These are phyloP conservation scores for Tetraselmis striata DNA, from an alignment of 139 green algal genomes.

Conservation along the genomic window DNA sequence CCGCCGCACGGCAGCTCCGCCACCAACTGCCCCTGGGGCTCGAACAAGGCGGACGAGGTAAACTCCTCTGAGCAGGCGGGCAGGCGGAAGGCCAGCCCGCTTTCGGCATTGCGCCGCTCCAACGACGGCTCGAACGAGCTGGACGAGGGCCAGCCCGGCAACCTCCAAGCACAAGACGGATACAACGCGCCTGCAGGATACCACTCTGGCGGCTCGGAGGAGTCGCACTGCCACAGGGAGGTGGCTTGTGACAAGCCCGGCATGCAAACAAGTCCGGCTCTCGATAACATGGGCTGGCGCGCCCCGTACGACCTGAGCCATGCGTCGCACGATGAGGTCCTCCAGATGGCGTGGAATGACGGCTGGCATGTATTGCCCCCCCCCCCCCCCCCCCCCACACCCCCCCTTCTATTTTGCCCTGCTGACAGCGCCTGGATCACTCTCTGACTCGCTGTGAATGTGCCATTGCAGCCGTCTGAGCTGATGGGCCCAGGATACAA, in stretches of 20 bases:
- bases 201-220: neutral
- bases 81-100: neutral
- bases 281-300: neutral
- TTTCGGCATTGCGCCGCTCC: neutral
- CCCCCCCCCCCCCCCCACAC: too few species aligned
- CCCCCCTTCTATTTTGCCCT: too few species aligned
- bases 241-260: too few species aligned
- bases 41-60: neutral
- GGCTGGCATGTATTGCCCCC: neutral
- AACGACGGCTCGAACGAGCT: neutral
- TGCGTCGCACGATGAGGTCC: neutral
- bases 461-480: too few species aligned
- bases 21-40: neutral
- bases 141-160: neutral
- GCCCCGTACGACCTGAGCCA: neutral
- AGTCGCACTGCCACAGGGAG: neutral
- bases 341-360: neutral
- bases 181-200: neutral
- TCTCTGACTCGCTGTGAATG: too few species aligned
- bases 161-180: neutral
- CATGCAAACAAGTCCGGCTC: neutral
- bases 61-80: too few species aligned
- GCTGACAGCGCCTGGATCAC: too few species aligned
- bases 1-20: neutral
- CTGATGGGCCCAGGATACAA: too few species aligned